Evolutionary conservation across 495 filamentous ascomycete species (phyloP), one percentile per base, ranked within the genome.

Genomic region (Corynascus novoguineensis): DNA sequence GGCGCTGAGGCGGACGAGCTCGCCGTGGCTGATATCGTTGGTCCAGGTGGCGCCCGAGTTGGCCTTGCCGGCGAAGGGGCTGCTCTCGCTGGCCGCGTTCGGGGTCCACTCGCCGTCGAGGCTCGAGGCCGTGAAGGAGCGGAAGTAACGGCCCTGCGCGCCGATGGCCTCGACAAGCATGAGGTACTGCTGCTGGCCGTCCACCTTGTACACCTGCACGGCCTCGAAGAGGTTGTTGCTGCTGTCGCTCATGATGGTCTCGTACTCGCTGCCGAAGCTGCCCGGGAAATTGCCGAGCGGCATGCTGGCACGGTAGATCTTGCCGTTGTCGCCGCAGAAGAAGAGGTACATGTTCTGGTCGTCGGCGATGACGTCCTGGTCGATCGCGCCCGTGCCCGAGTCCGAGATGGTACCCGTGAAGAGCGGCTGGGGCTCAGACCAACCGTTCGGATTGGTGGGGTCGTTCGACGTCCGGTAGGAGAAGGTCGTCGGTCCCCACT

Each of bases 91-190:
- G 1, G 66, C 64, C 5, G 82, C 76, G 60, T 83, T 76, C 7
- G 71, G 53, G 0, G 78, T 81, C 83, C 83, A 86, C 17, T 68
- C 29, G 1, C 83, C 83, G 48, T 61, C 60, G 1, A 85, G 75
- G 50, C 71, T 79, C 28, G 58, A 71, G 21, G 83, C 74, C 3
- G 81, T 85, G 69, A 78, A 85, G 1, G 82, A 85, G 35, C 83
- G 81, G 79, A 86, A 86, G 57, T 80, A 86, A 5, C 83, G 77
- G 0, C 83, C 83, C 12, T 74, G 59, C 0, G 71, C 17, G 4
- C 82, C 82, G 38, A 83, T 82, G 0, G 77, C 66, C 66, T 87
- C 84, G 58, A 86, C 81, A 32, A 87, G 76, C 81, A 87, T 85
- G 21, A 87, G 75, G 61, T 83, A 83, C 41, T 63, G 51, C 31